Evolutionary conservation across 2,329 filamentous ascomycete genomes (phyloP).

Genomic region (Botryotinia calthae): DNA sequence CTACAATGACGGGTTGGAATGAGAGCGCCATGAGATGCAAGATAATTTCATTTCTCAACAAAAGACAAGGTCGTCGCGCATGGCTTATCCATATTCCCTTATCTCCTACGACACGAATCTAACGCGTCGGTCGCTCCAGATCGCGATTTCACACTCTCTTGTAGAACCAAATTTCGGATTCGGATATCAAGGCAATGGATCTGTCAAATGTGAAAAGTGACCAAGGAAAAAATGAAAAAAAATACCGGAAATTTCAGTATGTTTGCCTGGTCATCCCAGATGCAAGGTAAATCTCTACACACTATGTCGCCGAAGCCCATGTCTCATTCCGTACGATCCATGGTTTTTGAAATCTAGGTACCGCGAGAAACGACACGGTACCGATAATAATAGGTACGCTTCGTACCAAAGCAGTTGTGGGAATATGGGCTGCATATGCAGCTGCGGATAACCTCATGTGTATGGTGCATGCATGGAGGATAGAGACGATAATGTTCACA

Average conservation of each 20-base stretch:
- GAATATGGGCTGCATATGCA: background rate
- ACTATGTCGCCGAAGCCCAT: constrained; percentile 8
- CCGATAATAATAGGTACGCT: background rate
- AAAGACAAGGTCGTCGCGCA: background rate
- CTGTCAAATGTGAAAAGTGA: background rate
- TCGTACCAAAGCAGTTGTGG: background rate
- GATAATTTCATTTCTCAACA: background rate
- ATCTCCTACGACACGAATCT: background rate
- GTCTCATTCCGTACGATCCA: constrained; percentile 1
- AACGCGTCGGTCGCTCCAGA: background rate
- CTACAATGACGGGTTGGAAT: background rate
- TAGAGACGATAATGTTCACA: background rate
- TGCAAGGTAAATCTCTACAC: constrained; percentile 12
- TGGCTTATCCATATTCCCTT: background rate
- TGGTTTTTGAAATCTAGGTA: background rate
- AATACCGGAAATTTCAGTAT: background rate
- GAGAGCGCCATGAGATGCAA: background rate
- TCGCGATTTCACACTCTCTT: background rate
- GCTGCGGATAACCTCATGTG: constrained; percentile 1
- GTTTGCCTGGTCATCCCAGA: background rate
- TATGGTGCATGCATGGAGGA: background rate
- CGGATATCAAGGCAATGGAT: background rate
- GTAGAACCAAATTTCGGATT: background rate
- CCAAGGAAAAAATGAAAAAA: background rate
- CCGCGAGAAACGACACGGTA: background rate